Evolutionary conservation across 805 yeast genomes (phyloP).

Genomic region (Lachancea dasiensis): DNA sequence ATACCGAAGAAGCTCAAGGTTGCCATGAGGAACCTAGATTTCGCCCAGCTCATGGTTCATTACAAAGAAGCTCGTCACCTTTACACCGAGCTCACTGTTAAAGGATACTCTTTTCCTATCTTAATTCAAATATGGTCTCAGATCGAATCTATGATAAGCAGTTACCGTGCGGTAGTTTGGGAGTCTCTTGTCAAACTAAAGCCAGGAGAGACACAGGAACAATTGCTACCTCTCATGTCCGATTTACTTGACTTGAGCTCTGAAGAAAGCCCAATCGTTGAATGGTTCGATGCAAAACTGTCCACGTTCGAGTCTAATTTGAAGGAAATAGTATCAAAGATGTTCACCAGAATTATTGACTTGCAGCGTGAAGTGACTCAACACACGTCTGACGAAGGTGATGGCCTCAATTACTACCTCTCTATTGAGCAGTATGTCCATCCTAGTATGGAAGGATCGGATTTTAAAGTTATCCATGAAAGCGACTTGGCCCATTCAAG

Average conservation of each 20-base stretch:
- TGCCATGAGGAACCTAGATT: conserved; percentile 45
- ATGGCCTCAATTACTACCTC: conserved; percentile 32
- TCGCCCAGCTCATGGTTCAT: conserved; percentile 50
- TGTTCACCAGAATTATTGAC: conserved; percentile 36
- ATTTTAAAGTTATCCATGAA: conserved; percentile 4
- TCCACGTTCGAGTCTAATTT: conserved; percentile 36
- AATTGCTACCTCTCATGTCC: conserved; percentile 41
- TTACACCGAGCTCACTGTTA: conserved; percentile 15
- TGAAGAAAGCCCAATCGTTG: conserved; percentile 56
- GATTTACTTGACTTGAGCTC: conserved; percentile 58
- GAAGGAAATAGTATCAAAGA: conserved; percentile 38
- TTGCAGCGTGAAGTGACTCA: conserved; percentile 38
- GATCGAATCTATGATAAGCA: conserved; percentile 47
- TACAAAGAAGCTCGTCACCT: conserved; percentile 45
- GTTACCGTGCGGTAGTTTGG: conserved; percentile 53
- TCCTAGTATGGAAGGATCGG: conserved; percentile 7
- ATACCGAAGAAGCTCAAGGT: conserved; percentile 45
- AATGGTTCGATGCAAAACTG: conserved; percentile 53
- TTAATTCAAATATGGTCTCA: conserved; percentile 50
- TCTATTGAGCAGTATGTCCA: conserved; percentile 24
- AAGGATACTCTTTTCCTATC: conserved; percentile 26
- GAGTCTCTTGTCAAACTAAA: conserved; percentile 33
- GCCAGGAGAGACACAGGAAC: conserved; percentile 18
- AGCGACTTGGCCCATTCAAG: conserved; percentile 2
- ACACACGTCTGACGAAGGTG: conserved; percentile 26